Base-by-base conservation (phyloP, 768 basidiomycete genomes). In the Boletus reticuloceps region DNA sequence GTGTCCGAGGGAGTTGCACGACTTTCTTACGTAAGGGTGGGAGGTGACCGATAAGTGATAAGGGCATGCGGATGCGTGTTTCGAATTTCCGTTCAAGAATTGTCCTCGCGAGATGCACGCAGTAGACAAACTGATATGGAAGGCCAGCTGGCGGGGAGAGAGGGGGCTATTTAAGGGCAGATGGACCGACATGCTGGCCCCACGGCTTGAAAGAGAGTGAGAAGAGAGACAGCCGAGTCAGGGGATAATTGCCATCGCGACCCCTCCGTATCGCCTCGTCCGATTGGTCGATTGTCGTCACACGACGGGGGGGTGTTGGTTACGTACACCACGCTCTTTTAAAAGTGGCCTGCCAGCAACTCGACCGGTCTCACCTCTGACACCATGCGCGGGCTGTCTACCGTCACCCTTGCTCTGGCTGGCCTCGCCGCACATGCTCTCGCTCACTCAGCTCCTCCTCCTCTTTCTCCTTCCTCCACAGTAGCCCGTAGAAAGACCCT, bases 401-500 rank as follows among this genome's bases (percentile, higher is more conserved):
- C 82, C 60, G 83, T 84, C 65, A 83, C 84, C 43, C 70, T 88
- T 55, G 78, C 79, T 47, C 72, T 82, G 37, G 83, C 81, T 54
- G 82, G 81, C 65, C 77, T 86, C 59, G 82, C 85, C 40, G 81
- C 82, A 64, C 72, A 74, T 58, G 77, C 79, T 48, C 74, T 81
- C 56, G 81, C 80, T 13, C 81, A 81, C 62, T 62, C 71, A 0
- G 4, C 46, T 0, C 70, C 69, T 10, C 61, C 25, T 25, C 25
- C 25, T 6, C 25, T 25, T 1, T 25, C 25, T 6, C 25, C 25
- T 6, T 25, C 25, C 25, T 25, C 25, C 25, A 25, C 25, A 6
- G 25, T 61, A 2, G 0, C 64, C 13, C 73, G 72, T 50, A 85
- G 95, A 65, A 97, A 98, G 87, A 83, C 95, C 0, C 81, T 98